Conservation (phyloP, 2,329 filamentous ascomycete species). For the Fusarium udum region DNA sequence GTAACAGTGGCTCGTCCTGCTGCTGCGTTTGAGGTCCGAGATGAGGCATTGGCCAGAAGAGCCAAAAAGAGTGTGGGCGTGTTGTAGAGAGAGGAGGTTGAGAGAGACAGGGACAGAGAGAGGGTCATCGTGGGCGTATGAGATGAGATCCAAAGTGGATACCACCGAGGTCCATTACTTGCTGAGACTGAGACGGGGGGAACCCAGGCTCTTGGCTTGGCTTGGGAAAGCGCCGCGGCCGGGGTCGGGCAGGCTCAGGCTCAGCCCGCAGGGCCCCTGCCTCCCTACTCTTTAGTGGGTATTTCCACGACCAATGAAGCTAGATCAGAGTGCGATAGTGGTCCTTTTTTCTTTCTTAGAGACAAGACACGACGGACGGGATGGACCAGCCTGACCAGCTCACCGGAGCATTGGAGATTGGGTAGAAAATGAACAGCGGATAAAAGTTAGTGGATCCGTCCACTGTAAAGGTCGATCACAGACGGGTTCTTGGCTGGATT, state of each 20-base stretch:
- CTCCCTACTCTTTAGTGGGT: conserved; percentile 13
- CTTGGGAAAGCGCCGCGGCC: conserved; percentile 33
- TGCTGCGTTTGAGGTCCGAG: conserved; percentile 16
- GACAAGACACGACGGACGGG: conserved; percentile 13
- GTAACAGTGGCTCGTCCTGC: conserved; percentile 9
- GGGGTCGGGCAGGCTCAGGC: conserved; percentile 23
- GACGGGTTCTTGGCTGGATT: conserved; percentile 4
- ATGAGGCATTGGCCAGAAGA: conserved; percentile 25
- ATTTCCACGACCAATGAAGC: conserved; percentile 14
- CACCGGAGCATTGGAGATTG: conserved; percentile 5
- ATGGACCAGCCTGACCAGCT: conserved; percentile 23
- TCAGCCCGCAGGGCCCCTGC: conserved; percentile 27
- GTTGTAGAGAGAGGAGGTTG: neutral
- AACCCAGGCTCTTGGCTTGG: conserved; percentile 15
- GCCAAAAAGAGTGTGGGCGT: conserved; percentile 6
- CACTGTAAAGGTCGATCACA: conserved; percentile 17
- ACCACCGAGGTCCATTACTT: conserved; percentile 1
- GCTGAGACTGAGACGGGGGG: conserved; percentile 2
- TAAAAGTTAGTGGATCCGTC: neutral
- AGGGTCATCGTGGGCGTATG: conserved; percentile 12
- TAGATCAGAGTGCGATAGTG: conserved; percentile 12
- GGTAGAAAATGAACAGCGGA: neutral
- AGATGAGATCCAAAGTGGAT: conserved; percentile 28
- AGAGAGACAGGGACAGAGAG: neutral
- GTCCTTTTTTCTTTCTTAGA: conserved; percentile 12